Evolutionary conservation across 306 rosid species (phyloP), one percentile per base, ranked within the genome.

Genomic region (Dryas drummondii): DNA sequence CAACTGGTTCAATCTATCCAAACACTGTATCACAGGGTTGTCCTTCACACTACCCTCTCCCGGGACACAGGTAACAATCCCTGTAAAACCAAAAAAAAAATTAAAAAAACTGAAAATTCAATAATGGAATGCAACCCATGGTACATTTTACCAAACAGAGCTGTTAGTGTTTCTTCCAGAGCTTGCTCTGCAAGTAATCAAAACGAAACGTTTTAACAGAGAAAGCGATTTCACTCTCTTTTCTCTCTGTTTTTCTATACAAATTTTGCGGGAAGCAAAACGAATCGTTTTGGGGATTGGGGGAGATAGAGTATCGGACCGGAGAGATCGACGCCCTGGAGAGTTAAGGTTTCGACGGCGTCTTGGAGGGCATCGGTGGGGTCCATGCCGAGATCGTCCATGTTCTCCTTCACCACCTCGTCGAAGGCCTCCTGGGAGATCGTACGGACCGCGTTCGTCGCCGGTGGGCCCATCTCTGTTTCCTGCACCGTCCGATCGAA

Each of bases 251-350:
- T 27, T 58, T 10, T 3, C 48, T 54, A 67, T 2, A 8, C 66
- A 69, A 22, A 37, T 66, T 67, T 49, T 57, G 46, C 45, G 45
- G 80, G 44, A 66, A 62, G 46, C 41, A 54, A 80, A 26, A 41
- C 0, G 57, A 53, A 53, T 69, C n/a, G 52, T 10, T 16, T 16
- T 16, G 32, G 4, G 9, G 41, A 58, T 54, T 40, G 47, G 5
- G 11, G 19, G 27, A 12, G 19, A 50, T 7, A 17, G 51, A 17
- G 22, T n/a, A 40, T 26, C 65, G 45, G 48, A 94, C 98, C 97
- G 16, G 93, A 85, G 83, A 94, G 96, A 88, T 94, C 93, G 72
- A 94, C 98, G 88, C 93, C 96, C 86, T 94, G 98, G 69, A 94
- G 97, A 55, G 88, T 83, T 51, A 91, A 83, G 69, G 97, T 86